Conservation (phyloP, 2,329 filamentous ascomycete species). For the Alternaria alternata region DNA sequence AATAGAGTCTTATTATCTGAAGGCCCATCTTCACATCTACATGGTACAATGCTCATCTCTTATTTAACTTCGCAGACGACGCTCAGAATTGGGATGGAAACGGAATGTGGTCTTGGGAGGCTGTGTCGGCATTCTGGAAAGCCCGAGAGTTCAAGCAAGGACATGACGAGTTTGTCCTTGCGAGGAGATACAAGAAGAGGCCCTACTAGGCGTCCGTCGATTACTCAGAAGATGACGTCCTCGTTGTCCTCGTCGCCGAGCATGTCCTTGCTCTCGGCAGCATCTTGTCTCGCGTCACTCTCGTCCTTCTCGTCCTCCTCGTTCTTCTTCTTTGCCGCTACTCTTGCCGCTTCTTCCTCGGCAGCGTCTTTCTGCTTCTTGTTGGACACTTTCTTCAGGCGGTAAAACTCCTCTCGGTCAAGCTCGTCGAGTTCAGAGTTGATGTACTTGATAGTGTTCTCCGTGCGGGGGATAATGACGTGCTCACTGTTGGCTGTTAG, state of each 20-base stretch:
- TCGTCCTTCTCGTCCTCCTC: slow-evolving; percentile 34
- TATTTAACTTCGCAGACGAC: slow-evolving; percentile 1
- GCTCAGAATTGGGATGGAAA: neutral
- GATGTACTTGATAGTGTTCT: slow-evolving; percentile 99
- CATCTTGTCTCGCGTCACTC: slow-evolving; percentile 35
- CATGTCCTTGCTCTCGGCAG: slow-evolving; percentile 66
- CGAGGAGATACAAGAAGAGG: neutral
- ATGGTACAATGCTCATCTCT: slow-evolving; percentile 20
- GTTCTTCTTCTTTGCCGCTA: slow-evolving; percentile 51
- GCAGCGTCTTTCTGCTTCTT: slow-evolving; percentile 67
- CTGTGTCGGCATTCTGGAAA: slow-evolving; percentile 1
- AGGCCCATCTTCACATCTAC: slow-evolving; percentile 13
- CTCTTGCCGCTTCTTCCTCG: slow-evolving; percentile 45
- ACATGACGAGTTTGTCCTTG: neutral
- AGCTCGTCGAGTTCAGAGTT: slow-evolving; percentile 98
- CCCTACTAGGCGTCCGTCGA: slow-evolving; percentile 1
- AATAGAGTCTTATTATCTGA: slow-evolving; percentile 20
- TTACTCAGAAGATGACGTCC: slow-evolving; percentile 79
- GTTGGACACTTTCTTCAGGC: slow-evolving; percentile 89
- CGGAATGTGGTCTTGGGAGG: neutral
- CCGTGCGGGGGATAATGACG: slow-evolving; percentile 95
- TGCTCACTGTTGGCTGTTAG: slow-evolving; percentile 68
- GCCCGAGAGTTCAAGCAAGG: slow-evolving; percentile 8
- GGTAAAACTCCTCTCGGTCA: slow-evolving; percentile 97
- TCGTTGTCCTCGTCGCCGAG: slow-evolving; percentile 79